Evolutionary conservation across 371 early-diverging fungal species (phyloP).

Genomic region (Chytridium lagenaria): DNA sequence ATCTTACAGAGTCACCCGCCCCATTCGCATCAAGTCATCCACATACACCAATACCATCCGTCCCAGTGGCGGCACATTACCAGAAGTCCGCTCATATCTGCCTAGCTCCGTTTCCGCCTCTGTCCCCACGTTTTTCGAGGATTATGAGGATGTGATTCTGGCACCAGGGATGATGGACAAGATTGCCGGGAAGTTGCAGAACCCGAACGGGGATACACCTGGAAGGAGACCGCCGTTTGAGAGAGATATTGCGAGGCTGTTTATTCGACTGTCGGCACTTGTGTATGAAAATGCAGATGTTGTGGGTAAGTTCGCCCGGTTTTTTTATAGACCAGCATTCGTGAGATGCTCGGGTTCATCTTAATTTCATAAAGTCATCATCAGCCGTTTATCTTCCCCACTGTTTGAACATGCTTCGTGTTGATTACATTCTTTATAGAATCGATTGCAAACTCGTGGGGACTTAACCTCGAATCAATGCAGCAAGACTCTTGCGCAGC

Average conservation of each 20-base stretch:
- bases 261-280: conserved; percentile 33
- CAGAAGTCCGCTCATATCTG: background rate
- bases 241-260: conserved; percentile 25
- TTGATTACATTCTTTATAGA: conserved; percentile 10
- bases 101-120: conserved; percentile 22
- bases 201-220: conserved; percentile 15
- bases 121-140: conserved; percentile 21
- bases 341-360: too few species aligned
- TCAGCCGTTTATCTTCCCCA: background rate
- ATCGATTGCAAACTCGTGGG: conserved; percentile 25
- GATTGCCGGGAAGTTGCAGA: conserved; percentile 10
- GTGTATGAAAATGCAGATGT: conserved; percentile 38
- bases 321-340: background rate
- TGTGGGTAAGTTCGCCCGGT: conserved; percentile 35
- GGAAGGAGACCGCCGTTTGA: conserved; percentile 33
- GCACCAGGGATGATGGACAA: conserved; percentile 6
- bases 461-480: conserved; percentile 28
- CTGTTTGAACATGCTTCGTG: too few species aligned
- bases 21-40: conserved; percentile 9
- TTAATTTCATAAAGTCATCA: too few species aligned
- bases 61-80: background rate
- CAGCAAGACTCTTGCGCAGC: conserved; percentile 16
- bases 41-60: too few species aligned
- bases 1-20: conserved; percentile 12
- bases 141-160: conserved; percentile 25